A percentile compares a stretch with the other conserved stretches of the same genome.
Evolutionary conservation across 2,329 filamentous ascomycete species (phyloP).

Genomic region (Trichoderma sp.): DNA sequence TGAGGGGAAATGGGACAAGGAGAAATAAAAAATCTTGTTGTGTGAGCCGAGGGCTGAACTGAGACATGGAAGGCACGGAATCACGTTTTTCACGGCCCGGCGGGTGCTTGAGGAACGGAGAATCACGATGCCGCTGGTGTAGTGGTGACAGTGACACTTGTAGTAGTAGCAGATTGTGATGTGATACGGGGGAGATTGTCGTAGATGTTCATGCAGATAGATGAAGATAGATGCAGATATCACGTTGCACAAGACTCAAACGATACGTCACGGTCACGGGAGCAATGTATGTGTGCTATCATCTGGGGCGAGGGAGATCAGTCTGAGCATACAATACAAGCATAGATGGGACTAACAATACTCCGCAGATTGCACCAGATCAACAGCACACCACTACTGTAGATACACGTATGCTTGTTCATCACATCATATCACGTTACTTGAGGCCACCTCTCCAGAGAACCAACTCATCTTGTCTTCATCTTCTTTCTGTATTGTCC

Average conservation of each 20-base stretch:
- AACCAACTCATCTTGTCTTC: background rate
- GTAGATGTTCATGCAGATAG: background rate
- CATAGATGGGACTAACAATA: background rate
- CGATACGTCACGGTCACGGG: background rate
- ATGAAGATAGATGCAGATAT: background rate
- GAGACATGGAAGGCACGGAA: constrained; percentile 4
- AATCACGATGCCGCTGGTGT: background rate
- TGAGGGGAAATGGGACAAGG: background rate
- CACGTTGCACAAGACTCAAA: background rate
- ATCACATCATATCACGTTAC: background rate
- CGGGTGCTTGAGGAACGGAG: background rate
- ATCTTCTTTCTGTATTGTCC: background rate
- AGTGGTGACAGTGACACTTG: background rate
- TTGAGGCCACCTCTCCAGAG: background rate
- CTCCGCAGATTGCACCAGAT: background rate
- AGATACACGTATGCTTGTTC: background rate
- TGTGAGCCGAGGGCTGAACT: background rate
- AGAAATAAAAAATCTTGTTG: background rate
- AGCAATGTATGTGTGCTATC: background rate
- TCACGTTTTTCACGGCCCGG: constrained; percentile 13
- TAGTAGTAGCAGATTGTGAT: background rate
- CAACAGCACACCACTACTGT: background rate
- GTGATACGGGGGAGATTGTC: background rate
- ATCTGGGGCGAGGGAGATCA: background rate
- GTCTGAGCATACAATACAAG: background rate